These are phyloP conservation scores for Willaertia magna DNA, from an alignment of 208 protist genomes.

Conservation along the genomic window DNA sequence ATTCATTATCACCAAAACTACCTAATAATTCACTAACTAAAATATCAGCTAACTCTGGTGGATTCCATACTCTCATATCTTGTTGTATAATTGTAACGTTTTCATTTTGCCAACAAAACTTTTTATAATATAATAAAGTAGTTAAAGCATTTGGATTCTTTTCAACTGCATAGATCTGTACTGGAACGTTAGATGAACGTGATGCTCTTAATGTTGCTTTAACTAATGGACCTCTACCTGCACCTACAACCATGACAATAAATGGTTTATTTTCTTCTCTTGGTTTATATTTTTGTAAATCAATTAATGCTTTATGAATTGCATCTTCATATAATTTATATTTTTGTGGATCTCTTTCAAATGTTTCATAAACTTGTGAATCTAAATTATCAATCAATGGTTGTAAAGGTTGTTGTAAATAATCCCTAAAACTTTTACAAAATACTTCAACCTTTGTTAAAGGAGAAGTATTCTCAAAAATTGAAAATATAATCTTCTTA, in stretches of 20 bases:
- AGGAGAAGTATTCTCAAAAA: background rate
- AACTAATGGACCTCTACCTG: constrained; percentile 86
- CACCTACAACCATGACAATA: constrained; percentile 86
- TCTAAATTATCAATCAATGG: constrained; percentile 92
- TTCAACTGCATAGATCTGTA: constrained; percentile 87
- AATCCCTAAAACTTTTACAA: constrained; percentile 65
- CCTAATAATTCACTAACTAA: constrained; percentile 94
- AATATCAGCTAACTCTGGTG: constrained; percentile 62
- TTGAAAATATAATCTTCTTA: background rate
- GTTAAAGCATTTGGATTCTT: constrained; percentile 91
- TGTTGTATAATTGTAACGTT: constrained; percentile 66
- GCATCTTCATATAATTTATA: constrained; percentile 82
- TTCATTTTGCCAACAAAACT: constrained; percentile 49
- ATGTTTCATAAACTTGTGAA: constrained; percentile 91
- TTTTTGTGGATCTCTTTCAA: constrained; percentile 93
- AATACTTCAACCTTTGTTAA: constrained; percentile 36
- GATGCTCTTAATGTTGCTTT: constrained; percentile 59
- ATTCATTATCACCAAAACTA: constrained; percentile 97
- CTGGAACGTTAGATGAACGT: constrained; percentile 37
- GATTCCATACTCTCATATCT: constrained; percentile 62
- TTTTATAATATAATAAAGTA: constrained; percentile 49
- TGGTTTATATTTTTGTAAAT: constrained; percentile 29
- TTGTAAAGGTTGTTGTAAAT: constrained; percentile 80
- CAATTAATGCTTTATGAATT: constrained; percentile 44
- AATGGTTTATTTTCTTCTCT: background rate